phyloP scores from a whole-genome alignment of 2,329 filamentous ascomycete species.

The Botrytis pseudocinerea region DNA sequence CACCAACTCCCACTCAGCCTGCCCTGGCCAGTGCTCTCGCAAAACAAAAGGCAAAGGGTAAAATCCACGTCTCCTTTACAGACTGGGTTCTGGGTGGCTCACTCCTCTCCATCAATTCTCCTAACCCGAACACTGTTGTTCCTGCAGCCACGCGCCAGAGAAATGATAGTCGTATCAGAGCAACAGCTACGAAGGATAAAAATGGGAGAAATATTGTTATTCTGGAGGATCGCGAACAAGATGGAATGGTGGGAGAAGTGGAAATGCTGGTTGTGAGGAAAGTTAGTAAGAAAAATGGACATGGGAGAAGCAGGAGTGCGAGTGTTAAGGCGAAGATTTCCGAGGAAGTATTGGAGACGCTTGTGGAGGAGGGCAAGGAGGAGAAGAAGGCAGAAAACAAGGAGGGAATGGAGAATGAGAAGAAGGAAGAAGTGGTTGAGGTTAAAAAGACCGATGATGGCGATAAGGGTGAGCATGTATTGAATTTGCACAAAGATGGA shows the following conservation, averaged over 20 bases:
- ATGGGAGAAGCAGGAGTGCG: background rate
- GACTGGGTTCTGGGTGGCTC: conserved; percentile 38
- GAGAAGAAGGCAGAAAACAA: background rate
- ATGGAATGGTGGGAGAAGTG: conserved; percentile 14
- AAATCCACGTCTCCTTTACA: conserved; percentile 36
- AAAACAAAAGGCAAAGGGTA: conserved; percentile 25
- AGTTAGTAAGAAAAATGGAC: background rate
- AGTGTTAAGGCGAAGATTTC: conserved; percentile 5
- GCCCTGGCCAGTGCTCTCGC: background rate
- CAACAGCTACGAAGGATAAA: conserved; percentile 14
- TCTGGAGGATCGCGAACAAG: conserved; percentile 9
- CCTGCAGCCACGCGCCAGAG: background rate
- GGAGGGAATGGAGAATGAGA: background rate
- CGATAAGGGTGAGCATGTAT: conserved; percentile 9
- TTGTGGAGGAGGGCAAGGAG: conserved; percentile 16
- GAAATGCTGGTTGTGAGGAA: conserved; percentile 14
- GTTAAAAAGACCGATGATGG: conserved; percentile 23
- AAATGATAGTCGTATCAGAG: conserved; percentile 11
- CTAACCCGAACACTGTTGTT: background rate
- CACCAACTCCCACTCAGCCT: conserved; percentile 16
- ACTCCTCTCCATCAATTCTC: conserved; percentile 27
- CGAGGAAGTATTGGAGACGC: background rate
- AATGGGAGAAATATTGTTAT: conserved; percentile 11
- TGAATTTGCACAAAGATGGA: conserved; percentile 18
- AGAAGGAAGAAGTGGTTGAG: conserved; percentile 17